Conservation (phyloP, 768 basidiomycete species). For the Rhizopogon vinicolor region DNA sequence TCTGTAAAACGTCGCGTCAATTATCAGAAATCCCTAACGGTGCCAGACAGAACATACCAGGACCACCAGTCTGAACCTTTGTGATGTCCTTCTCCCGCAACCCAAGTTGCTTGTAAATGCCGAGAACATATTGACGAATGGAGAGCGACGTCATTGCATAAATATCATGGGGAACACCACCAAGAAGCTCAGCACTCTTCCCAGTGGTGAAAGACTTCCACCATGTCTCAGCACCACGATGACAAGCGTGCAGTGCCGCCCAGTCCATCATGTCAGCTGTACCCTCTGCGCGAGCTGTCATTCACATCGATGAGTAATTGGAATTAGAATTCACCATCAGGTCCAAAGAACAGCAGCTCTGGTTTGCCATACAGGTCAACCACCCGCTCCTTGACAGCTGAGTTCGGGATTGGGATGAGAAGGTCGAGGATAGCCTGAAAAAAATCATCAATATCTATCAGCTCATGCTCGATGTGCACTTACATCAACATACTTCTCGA, state of each 20-base stretch:
- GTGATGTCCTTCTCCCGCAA: constrained; percentile 93
- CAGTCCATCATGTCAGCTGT: constrained; percentile 99
- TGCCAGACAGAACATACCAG: constrained; percentile 42
- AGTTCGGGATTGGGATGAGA: constrained; percentile 92
- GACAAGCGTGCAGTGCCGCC: constrained; percentile 90
- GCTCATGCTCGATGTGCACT: constrained; percentile 17
- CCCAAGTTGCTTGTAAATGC: constrained; percentile 92
- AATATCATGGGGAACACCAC: constrained; percentile 88
- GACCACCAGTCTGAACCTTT: constrained; percentile 98
- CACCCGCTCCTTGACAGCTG: constrained; percentile 92
- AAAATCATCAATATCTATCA: constrained; percentile 9
- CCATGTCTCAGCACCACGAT: constrained; percentile 87
- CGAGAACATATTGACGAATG: constrained; percentile 91
- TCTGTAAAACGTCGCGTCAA: constrained; percentile 38
- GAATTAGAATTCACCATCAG: constrained; percentile 58
- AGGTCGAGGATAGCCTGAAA: constrained; percentile 81
- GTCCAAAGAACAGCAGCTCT: constrained; percentile 92
- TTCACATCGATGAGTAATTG: background rate
- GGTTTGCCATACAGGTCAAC: constrained; percentile 88
- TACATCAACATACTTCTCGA: constrained; percentile 98
- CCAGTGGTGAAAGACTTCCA: constrained; percentile 99
- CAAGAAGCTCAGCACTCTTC: constrained; percentile 86
- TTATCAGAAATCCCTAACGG: background rate
- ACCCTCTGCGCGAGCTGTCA: constrained; percentile 53
- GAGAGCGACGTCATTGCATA: constrained; percentile 95